Evolutionary conservation across 306 rosid species (phyloP), one percentile per base, ranked within the genome.

Genomic region (Cajanus cajan): DNA sequence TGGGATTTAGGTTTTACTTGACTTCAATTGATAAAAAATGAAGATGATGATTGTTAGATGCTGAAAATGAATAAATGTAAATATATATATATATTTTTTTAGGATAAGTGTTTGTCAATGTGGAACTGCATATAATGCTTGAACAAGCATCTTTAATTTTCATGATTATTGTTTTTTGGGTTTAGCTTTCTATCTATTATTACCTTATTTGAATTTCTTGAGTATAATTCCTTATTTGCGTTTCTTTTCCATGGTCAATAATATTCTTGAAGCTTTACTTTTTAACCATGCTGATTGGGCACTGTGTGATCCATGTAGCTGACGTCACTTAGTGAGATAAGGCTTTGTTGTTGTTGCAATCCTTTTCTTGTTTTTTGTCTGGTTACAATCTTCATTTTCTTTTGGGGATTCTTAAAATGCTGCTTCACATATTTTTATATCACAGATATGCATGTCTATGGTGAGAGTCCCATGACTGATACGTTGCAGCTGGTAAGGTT

Each of bases 401-500:
- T 55, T 28, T 48, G 18, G 89, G 54, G 71, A 69, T 57, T 66
- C 57, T 71, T 73, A 40, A 72, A 48, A 41, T n/a, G 50, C 37
- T 31, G 73, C 59, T 73, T 78, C 37, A 75, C 19, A 28, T 68
- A 62, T 77, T 33, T n/a, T 68, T 62, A 34, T 82, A 13, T 70
- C 51, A 58, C 88, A 85, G 88, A 85, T 82, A 85, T 85, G 88
- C 79, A 78, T 78, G 72, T 85, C 67, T 85, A 74, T 78, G 88
- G 88, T 47, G 80, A 68, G 79, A 82, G 78, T 37, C 88, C 88
- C 67, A 85, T 82, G 88, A 69, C 84, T 51, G 99, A 95, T 89
- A 86, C 90, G 72, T 88, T 95, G 89, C 83, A 87, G 33, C 85
- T 95, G 99, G 99, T 95, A 85, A 82, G 89, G 68, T 83, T 87